phyloP scores from a whole-genome alignment of 1,284 basidiomycete genomes.

The Ceratobasidium sp. region DNA sequence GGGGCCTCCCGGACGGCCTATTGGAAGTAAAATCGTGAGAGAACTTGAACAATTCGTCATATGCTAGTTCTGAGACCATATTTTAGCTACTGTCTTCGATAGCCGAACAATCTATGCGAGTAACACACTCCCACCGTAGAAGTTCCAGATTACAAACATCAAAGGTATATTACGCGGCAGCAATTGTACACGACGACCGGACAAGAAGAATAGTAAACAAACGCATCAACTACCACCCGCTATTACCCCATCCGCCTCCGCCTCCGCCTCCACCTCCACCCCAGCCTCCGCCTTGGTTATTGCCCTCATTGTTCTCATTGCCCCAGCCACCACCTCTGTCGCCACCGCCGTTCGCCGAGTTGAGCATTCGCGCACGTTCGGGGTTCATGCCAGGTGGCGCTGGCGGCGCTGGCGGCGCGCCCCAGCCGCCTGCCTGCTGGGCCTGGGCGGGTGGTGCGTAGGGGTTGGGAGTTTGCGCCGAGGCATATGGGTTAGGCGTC shows the following conservation, averaged over 20 bases:
- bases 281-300: conserved; percentile 26
- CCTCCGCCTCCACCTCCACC: conserved; percentile 64
- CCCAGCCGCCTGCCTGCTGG: conserved; percentile 47
- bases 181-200: conserved; percentile 33
- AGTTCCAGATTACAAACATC: conserved; percentile 23
- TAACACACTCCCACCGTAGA: neutral
- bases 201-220: conserved; percentile 12
- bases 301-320: neutral
- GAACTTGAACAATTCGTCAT: neutral
- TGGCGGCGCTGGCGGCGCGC: conserved; percentile 61
- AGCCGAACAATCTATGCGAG: neutral
- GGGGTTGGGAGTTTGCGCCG: conserved; percentile 48
- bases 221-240: conserved; percentile 50
- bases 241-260: conserved; percentile 58
- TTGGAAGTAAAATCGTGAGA: conserved; percentile 85
- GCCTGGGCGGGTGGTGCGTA: conserved; percentile 51
- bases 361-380: conserved; percentile 60
- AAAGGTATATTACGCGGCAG: conserved; percentile 19
- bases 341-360: conserved; percentile 46
- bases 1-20: conserved; percentile 81
- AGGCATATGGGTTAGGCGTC: conserved; percentile 45
- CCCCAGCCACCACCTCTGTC: conserved; percentile 38
- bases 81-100: conserved; percentile 35
- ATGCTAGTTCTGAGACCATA: neutral
- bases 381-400: conserved; percentile 56